A percentile compares a stretch with the other conserved stretches of the same genome.
phyloP scores from a whole-genome alignment of 176 grass and related monocot genomes.

The Eleusine indica region DNA sequence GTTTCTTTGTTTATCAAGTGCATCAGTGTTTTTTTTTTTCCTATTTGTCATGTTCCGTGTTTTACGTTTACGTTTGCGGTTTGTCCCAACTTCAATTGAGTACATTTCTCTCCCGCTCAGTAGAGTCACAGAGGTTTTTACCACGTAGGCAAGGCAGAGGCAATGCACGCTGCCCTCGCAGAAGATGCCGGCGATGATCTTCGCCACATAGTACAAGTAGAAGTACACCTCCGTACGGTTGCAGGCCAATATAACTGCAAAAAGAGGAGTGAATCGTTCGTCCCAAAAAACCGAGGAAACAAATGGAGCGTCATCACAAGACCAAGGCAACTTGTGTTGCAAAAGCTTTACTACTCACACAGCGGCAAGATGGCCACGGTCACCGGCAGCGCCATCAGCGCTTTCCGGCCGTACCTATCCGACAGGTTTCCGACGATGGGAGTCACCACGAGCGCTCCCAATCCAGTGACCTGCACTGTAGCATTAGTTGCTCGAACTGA shows the following conservation, averaged over 20 bases:
- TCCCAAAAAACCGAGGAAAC: background rate
- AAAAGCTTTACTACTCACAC: constrained; percentile 39
- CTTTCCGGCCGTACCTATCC: constrained; percentile 87
- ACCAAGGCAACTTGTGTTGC: background rate
- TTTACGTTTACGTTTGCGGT: background rate
- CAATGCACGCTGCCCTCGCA: constrained; percentile 86
- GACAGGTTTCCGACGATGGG: constrained; percentile 87
- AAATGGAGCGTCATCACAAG: background rate
- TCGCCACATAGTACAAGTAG: constrained; percentile 64
- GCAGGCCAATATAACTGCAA: constrained; percentile 74
- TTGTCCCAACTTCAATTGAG: background rate
- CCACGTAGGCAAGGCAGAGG: constrained; percentile 84
- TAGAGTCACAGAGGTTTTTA: constrained; percentile 27
- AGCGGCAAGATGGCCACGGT: constrained; percentile 55
- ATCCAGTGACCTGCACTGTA: constrained; percentile 57
- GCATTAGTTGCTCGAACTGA: background rate
- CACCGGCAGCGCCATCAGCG: constrained; percentile 67
- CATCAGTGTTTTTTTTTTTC: background rate
- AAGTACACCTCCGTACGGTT: constrained; percentile 60
- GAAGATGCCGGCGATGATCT: constrained; percentile 75
- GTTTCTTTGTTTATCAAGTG: too few species aligned
- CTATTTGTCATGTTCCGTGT: background rate
- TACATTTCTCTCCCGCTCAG: background rate
- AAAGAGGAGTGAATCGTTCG: background rate
- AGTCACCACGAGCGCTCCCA: constrained; percentile 79